Evolutionary conservation across 768 basidiomycete species (phyloP).

Genomic region (Calocera cornea): DNA sequence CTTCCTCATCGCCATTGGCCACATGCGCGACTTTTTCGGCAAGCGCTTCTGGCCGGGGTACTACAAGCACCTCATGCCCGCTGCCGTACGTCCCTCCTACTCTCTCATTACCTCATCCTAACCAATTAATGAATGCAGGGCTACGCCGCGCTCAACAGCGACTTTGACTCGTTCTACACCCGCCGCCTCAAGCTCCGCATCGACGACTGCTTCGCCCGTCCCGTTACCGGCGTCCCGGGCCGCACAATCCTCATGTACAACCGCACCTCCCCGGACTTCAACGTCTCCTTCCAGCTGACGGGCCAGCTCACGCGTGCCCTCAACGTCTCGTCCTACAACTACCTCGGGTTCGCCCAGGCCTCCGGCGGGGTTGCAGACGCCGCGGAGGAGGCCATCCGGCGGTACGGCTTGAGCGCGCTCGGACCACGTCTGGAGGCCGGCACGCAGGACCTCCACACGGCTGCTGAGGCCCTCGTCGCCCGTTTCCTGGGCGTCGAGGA

Average conservation of each 20-base stretch:
- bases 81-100: slow-evolving; percentile 45
- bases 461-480: slow-evolving; percentile 75
- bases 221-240: slow-evolving; percentile 88
- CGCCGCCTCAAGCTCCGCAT: slow-evolving; percentile 86
- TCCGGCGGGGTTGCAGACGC: slow-evolving; percentile 89
- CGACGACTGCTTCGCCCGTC: slow-evolving; percentile 89
- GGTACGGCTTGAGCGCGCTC: slow-evolving; percentile 66
- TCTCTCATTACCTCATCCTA: slow-evolving; percentile 12
- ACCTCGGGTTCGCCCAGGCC: slow-evolving; percentile 93
- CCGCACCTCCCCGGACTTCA: slow-evolving; percentile 69
- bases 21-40: slow-evolving; percentile 88
- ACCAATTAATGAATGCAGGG: slow-evolving; percentile 40
- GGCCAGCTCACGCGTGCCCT: slow-evolving; percentile 76
- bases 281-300: slow-evolving; percentile 59
- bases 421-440: slow-evolving; percentile 74
- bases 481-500: slow-evolving; percentile 85
- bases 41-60: slow-evolving; percentile 57
- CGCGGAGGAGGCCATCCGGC: slow-evolving; percentile 66
- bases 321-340: slow-evolving; percentile 98
- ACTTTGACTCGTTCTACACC: slow-evolving; percentile 99
- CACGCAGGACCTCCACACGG: slow-evolving; percentile 68
- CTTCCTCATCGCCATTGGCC: slow-evolving; percentile 80
- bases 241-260: slow-evolving; percentile 81
- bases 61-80: slow-evolving; percentile 72
- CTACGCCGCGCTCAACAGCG: slow-evolving; percentile 90